These are phyloP conservation scores for Leptomonas pyrrhocoris DNA, from an alignment of 208 protist species.

Conservation along the genomic window DNA sequence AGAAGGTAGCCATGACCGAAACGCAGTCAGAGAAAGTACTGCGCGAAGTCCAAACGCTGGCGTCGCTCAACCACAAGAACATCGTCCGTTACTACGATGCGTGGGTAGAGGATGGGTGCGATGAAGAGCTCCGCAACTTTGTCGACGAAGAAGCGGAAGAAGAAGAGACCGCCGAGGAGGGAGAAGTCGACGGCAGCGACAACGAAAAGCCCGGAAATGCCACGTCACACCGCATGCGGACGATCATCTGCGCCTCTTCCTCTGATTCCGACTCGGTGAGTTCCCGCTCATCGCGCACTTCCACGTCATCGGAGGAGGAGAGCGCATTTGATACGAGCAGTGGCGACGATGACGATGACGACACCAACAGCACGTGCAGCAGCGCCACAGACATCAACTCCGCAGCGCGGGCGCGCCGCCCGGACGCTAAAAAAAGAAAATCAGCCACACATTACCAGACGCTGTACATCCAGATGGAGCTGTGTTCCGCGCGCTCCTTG, in stretches of 20 bases:
- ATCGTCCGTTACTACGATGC: constrained; percentile 92
- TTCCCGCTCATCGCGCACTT: constrained; percentile 8
- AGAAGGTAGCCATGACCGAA: constrained; percentile 80
- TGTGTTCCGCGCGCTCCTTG: constrained; percentile 75
- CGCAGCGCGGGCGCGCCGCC: neutral
- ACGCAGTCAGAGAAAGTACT: constrained; percentile 63
- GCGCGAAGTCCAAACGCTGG: constrained; percentile 82
- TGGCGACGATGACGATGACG: constrained; percentile 9
- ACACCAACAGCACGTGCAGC: neutral
- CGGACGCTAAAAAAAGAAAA: neutral
- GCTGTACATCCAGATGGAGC: constrained; percentile 90
- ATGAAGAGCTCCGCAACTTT: constrained; percentile 72
- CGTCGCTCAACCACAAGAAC: constrained; percentile 79
- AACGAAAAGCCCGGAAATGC: neutral
- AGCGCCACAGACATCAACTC: neutral
- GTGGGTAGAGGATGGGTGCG: constrained; percentile 86
- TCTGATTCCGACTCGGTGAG: constrained; percentile 2
- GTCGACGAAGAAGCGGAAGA: constrained; percentile 51
- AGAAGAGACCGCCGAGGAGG: constrained; percentile 22
- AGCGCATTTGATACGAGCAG: constrained; percentile 9
- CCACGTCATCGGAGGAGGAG: constrained; percentile 12
- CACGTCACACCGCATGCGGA: constrained; percentile 3
- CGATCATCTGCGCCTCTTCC: constrained; percentile 15
- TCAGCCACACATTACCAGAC: constrained; percentile 44
- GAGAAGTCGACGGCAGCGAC: constrained; percentile 14